Conservation (phyloP, 2,329 filamentous ascomycete species). For the Davidsoniella eucalypti region DNA sequence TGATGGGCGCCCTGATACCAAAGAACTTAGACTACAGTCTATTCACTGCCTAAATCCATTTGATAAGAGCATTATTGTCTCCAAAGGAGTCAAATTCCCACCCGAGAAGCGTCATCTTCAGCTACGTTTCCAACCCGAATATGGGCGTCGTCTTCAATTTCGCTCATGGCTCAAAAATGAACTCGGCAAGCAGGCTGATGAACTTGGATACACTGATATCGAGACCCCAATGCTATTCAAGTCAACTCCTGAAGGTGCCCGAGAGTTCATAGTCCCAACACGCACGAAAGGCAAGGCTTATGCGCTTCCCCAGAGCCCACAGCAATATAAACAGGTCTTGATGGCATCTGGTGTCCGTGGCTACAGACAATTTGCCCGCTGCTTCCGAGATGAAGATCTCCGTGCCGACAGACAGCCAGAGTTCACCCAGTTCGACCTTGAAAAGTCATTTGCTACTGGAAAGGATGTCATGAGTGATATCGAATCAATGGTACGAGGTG, state of each 20-base stretch:
- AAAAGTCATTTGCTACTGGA: constrained; percentile 72
- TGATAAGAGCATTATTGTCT: constrained; percentile 59
- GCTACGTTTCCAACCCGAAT: constrained; percentile 52
- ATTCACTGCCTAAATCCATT: constrained; percentile 58
- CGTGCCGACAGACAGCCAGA: constrained; percentile 88
- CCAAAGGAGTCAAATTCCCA: constrained; percentile 55
- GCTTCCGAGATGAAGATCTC: constrained; percentile 89
- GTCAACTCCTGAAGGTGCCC: constrained; percentile 86
- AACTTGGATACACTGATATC: constrained; percentile 53
- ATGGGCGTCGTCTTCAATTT: constrained; percentile 54
- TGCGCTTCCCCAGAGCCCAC: constrained; percentile 85
- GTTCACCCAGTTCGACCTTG: constrained; percentile 91
- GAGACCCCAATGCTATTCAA: constrained; percentile 95
- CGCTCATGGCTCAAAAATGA: constrained; percentile 43
- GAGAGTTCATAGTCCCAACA: constrained; percentile 88
- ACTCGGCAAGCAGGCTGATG: constrained; percentile 36
- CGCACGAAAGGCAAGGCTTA: constrained; percentile 62
- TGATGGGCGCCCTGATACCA: constrained; percentile 13
- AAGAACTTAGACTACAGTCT: constrained; percentile 22
- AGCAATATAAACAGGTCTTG: constrained; percentile 96
- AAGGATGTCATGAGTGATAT: constrained; percentile 47
- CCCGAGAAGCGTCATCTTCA: constrained; percentile 68
- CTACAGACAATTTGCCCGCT: constrained; percentile 88
- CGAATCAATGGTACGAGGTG: constrained; percentile 33
- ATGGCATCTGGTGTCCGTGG: constrained; percentile 74